Base-by-base conservation (phyloP, 2,329 filamentous ascomycete species). In the Celoporthe dispersa region DNA sequence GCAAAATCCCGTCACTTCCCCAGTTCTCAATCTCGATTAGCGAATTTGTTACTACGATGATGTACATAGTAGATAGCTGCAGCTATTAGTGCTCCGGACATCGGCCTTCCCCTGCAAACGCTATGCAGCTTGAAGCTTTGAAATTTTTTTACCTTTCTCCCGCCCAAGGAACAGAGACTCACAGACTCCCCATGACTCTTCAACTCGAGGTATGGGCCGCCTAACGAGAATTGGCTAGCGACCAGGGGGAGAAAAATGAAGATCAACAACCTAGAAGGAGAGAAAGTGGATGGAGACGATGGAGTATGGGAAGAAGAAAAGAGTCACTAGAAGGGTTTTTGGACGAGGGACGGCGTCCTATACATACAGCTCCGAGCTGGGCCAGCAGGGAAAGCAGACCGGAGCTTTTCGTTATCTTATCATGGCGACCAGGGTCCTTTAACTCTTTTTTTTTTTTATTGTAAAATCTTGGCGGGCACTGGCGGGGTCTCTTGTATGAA, bases 1-100 rank as follows among this genome's bases (percentile, higher is more conserved):
- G 59, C 31, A 39, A 11, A 41, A 25, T 57, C 22, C 64, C 51
- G 66, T 70, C 69, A 68, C 62, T 70, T 65, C 69, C 69, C 65
- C 66, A 65, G 63, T 44, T 25, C 25, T 53, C 31, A 53, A 68
- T 68, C 68, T 31, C 51, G 64, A 67, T 48, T 70, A 62, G 59
- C 69, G 66, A 64, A 68, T 51, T 62, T 55, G n/a, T n/a, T n/a
- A n/a, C n/a, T n/a, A n/a, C n/a, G n/a, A n/a, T n/a, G n/a, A n/a
- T n/a, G n/a, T n/a, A n/a, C n/a, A n/a, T n/a, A n/a, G n/a, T n/a
- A 55, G 41, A 68, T 41, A 51, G 66, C 60, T 41, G 53, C 51
- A 64, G 53, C 39, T 67, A 31, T 25, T 55, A 44, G 19, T 7
- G 19, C 35, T 39, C 60, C 60, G 35, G 60, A 41, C 60, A 63